Evolutionary conservation across 257 asterid genomes (phyloP).

Genomic region (Capsicum rhomboideum): DNA sequence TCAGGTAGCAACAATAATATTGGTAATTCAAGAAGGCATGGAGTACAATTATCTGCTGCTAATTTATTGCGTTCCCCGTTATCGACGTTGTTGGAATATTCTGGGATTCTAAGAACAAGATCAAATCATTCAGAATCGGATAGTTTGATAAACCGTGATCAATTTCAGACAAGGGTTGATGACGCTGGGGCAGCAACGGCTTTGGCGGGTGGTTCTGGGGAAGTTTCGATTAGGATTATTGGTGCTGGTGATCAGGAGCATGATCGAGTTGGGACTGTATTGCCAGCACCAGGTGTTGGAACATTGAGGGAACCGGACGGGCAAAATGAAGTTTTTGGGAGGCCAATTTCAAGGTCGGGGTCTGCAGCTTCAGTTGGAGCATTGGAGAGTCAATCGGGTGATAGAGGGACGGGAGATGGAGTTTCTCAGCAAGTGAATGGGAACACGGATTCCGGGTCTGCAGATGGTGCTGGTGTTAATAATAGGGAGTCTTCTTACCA

Average conservation of each 20-base stretch:
- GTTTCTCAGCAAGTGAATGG: conserved; percentile 19
- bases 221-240: conserved; percentile 75
- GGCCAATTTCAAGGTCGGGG: conserved; percentile 42
- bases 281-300: conserved; percentile 24
- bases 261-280: conserved; percentile 24
- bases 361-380: conserved; percentile 44
- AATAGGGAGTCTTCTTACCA: conserved; percentile 79
- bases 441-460: conserved; percentile 25
- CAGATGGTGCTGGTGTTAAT: conserved; percentile 40
- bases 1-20: conserved; percentile 11
- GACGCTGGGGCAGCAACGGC: conserved; percentile 23
- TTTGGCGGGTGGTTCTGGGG: conserved; percentile 30
- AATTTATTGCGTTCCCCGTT: conserved; percentile 55
- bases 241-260: conserved; percentile 45
- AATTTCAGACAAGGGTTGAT: conserved; percentile 20
- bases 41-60: conserved; percentile 47
- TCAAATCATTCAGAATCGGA: conserved; percentile 37
- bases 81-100: conserved; percentile 64
- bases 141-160: conserved; percentile 24
- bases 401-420: conserved; percentile 39
- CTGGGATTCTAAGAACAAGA: conserved; percentile 47
- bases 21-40: conserved; percentile 39
- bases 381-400: conserved; percentile 48
- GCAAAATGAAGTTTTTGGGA: conserved; percentile 26
- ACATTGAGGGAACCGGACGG: conserved; percentile 20